A percentile compares a stretch with the other conserved stretches of the same genome.
These are phyloP conservation scores for Crithidia sp. DNA, from an alignment of 208 protist genomes.

Conservation along the genomic window DNA sequence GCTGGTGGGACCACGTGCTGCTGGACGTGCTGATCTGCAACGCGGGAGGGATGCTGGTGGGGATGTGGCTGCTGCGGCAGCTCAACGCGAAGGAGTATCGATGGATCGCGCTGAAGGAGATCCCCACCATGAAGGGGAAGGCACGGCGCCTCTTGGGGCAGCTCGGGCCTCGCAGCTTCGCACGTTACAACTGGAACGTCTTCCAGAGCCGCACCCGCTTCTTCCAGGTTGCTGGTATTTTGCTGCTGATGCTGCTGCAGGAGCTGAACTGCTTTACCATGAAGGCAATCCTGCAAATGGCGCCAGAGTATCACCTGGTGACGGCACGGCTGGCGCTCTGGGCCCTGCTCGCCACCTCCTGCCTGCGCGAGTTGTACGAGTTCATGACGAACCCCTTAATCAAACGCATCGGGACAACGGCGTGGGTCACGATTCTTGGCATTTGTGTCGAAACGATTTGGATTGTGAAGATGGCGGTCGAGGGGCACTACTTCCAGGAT, in stretches of 20 bases:
- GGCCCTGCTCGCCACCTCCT: slow-evolving; percentile 84
- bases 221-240: slow-evolving; percentile 63
- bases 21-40: slow-evolving; percentile 97
- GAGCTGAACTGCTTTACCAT: slow-evolving; percentile 97
- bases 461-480: slow-evolving; percentile 70
- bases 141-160: slow-evolving; percentile 70
- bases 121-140: slow-evolving; percentile 67
- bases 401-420: slow-evolving; percentile 88
- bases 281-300: slow-evolving; percentile 95
- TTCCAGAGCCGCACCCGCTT: slow-evolving; percentile 76
- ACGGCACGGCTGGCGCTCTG: slow-evolving; percentile 86
- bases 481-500: slow-evolving; percentile 83
- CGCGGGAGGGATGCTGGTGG: slow-evolving; percentile 92
- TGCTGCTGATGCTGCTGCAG: slow-evolving; percentile 88
- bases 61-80: slow-evolving; percentile 67
- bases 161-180: slow-evolving; percentile 85
- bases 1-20: slow-evolving; percentile 98
- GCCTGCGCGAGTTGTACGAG: slow-evolving; percentile 93
- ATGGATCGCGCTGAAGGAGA: slow-evolving; percentile 78
- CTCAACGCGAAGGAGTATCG: slow-evolving; percentile 80
- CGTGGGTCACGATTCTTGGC: slow-evolving; percentile 85
- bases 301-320: slow-evolving; percentile 89
- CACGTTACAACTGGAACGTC: slow-evolving; percentile 92
- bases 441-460: slow-evolving; percentile 79
- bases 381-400: slow-evolving; percentile 80